Evolutionary conservation across 371 early-diverging fungal species (phyloP), one percentile per base, ranked within the genome.

Genomic region (Mortierella sp.): DNA sequence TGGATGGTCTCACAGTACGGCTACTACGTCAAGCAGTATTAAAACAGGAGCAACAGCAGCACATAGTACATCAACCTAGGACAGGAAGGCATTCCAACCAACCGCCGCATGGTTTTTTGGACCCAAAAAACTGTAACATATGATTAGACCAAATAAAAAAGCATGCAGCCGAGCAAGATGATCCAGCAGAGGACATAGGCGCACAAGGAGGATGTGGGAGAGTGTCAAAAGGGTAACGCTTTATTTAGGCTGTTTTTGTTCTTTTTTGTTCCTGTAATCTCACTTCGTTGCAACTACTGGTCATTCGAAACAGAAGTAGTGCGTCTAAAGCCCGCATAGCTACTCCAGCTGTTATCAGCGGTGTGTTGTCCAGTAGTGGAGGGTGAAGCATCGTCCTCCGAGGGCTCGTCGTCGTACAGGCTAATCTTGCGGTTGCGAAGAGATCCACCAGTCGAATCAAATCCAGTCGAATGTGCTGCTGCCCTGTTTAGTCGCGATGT

Each of bases 1-100:
- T 89, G 89, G 88, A 83, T 90, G 89, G 69, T 77, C 0, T 81
- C 79, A 14, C 83, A 84, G 53, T 87, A 89, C 51, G 79, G 81
- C 37, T 75, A 88, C 72, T 90, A 90, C 53, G 90, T 90, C 72
- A 89, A 88, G 82, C 80, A 80, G 4, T 89, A 86, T 31, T 61
- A 75, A 48, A 43, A 0, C 16, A 43, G 37, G 61, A 34, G 1
- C 13, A 67, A 46, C 13, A 59, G 57, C 51, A 44, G 46, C 34
- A n/a, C n/a, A n/a, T 19, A 57, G 4, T 34, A 64, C 24, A 69
- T 70, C 21, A 70, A 40, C 69, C 11, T n/a, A 28, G 13, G 16
- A 24, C 8, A 40, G 24, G 21, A 73, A 37, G n/a, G 24, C 16
- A 16, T 16, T 13, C 24, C 59, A 74, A 48, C 61, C 5, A 61